Evolutionary conservation across 257 asterid genomes (phyloP).

Genomic region (Primulina tabacum): DNA sequence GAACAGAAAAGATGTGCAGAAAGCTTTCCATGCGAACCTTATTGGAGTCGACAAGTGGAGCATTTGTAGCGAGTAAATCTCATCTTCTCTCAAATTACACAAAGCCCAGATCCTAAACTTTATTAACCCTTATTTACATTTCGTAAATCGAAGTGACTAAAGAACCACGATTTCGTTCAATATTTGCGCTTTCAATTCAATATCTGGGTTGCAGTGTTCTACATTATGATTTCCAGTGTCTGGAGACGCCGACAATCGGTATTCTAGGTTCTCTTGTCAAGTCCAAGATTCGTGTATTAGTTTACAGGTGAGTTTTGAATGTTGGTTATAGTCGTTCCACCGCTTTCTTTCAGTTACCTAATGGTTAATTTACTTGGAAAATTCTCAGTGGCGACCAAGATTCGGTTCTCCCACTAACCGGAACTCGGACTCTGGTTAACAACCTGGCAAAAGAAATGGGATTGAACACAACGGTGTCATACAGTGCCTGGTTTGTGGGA

Average conservation of each 20-base stretch:
- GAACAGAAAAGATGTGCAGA: conserved; percentile 67
- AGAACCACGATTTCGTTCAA: not conserved
- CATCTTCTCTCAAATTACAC: not conserved
- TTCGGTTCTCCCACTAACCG: conserved; percentile 70
- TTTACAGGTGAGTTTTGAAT: conserved; percentile 40
- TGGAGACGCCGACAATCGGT: conserved; percentile 44
- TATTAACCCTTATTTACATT: too few relatives aligned
- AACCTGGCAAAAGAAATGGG: conserved; percentile 53
- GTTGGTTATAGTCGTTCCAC: not conserved
- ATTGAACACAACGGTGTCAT: conserved; percentile 47
- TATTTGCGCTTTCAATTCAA: not conserved
- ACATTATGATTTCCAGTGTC: conserved; percentile 38
- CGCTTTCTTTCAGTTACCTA: not conserved
- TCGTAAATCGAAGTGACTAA: not conserved
- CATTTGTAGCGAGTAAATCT: conserved; percentile 63
- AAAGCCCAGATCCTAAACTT: not conserved
- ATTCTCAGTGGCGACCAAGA: conserved; percentile 80
- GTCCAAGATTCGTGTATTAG: conserved; percentile 41
- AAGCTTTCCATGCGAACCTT: conserved; percentile 77
- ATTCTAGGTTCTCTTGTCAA: conserved; percentile 40
- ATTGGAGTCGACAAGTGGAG: conserved; percentile 56
- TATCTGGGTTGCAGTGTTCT: conserved; percentile 33
- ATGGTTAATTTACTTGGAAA: not conserved
- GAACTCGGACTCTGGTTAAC: conserved; percentile 52
- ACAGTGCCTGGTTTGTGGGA: conserved; percentile 59